phyloP scores from a whole-genome alignment of 2,329 filamentous ascomycete genomes.

The Claviceps arundinis region DNA sequence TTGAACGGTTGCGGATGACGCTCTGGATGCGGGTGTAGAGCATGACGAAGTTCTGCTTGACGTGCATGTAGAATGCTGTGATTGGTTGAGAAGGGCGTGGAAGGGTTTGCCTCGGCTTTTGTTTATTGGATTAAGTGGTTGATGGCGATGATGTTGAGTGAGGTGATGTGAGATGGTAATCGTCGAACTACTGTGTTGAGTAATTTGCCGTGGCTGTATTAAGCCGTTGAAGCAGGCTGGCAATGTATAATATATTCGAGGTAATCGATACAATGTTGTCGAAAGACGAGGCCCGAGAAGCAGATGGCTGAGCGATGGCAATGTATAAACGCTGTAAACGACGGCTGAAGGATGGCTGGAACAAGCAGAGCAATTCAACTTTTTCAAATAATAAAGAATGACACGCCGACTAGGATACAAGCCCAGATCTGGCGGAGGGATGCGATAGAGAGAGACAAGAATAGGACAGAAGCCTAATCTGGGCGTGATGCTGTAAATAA shows the following conservation, averaged over 20 bases:
- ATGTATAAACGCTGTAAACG: too few relatives aligned
- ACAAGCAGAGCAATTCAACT: background rate
- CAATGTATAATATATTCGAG: background rate
- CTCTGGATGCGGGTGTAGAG: constrained; percentile 31
- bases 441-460: background rate
- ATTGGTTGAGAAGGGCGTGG: background rate
- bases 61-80: constrained; percentile 14
- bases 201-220: too few relatives aligned
- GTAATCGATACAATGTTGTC: background rate
- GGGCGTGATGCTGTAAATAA: background rate
- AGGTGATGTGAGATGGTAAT: too few relatives aligned
- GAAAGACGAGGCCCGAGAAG: background rate
- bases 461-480: background rate
- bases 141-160: background rate
- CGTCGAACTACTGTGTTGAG: too few relatives aligned
- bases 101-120: background rate
- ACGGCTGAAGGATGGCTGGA: background rate
- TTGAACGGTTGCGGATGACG: constrained; percentile 23
- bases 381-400: constrained; percentile 2
- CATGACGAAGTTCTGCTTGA: constrained; percentile 30
- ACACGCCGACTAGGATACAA: constrained; percentile 1
- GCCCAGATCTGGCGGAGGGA: constrained; percentile 1
- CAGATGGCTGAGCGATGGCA: background rate
- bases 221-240: background rate
- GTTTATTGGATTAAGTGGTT: background rate